phyloP scores from a whole-genome alignment of 2,329 filamentous ascomycete genomes.

The Pseudogymnoascus sp. region DNA sequence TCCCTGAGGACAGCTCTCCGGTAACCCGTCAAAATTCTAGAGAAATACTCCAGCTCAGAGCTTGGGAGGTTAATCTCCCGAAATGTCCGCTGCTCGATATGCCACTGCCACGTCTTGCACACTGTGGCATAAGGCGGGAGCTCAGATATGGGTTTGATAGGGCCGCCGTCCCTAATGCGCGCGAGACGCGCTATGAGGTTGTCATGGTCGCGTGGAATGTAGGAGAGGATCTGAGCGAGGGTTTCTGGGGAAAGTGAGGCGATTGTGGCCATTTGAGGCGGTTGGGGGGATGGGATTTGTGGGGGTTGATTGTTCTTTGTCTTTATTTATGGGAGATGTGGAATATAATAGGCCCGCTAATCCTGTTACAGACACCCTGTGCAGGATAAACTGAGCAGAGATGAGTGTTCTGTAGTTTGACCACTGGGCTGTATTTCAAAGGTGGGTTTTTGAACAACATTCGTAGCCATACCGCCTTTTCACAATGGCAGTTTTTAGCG shows the following conservation, averaged over 20 bases:
- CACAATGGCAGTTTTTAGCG: neutral
- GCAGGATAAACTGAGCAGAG: neutral
- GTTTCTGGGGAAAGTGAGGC: slow-evolving; percentile 7
- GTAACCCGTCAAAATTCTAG: slow-evolving; percentile 9
- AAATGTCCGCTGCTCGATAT: slow-evolving; percentile 15
- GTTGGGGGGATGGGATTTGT: neutral
- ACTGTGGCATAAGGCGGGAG: slow-evolving; percentile 16
- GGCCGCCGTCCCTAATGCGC: neutral
- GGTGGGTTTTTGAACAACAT: neutral
- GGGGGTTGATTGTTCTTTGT: neutral
- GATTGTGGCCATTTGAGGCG: slow-evolving; percentile 3
- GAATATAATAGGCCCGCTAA: neutral
- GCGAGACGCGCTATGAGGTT: neutral
- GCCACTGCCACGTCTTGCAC: slow-evolving; percentile 14
- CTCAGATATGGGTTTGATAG: slow-evolving; percentile 1
- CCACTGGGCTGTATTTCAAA: neutral
- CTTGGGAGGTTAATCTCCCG: slow-evolving; percentile 12
- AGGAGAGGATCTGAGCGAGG: neutral
- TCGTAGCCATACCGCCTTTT: neutral
- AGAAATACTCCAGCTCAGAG: slow-evolving; percentile 12
- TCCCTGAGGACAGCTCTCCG: slow-evolving; percentile 2
- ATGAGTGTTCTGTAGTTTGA: neutral
- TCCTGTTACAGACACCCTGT: neutral
- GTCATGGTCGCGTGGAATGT: neutral
- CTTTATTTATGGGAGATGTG: neutral